Evolutionary conservation across 139 green algal species (phyloP).

Genomic region (Picochlorum sp.): DNA sequence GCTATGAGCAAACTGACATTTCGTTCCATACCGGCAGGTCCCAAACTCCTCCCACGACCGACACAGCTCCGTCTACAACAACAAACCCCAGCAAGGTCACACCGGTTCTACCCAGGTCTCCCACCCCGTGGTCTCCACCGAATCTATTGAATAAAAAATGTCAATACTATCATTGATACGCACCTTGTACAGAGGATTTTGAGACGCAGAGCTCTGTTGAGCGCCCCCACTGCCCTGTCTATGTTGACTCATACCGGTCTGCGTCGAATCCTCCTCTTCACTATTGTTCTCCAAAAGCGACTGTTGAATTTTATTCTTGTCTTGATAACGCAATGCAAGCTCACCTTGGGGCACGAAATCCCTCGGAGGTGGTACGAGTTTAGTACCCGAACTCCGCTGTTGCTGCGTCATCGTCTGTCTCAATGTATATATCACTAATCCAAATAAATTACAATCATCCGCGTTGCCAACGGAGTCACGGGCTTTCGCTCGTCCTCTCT

Average conservation of each 20-base stretch:
- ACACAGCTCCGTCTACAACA: constrained; percentile 83
- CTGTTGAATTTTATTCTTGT: not conserved
- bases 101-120: too few species aligned
- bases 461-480: too few species aligned
- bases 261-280: not conserved
- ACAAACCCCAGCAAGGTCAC: too few species aligned
- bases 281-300: not conserved
- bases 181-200: constrained; percentile 5
- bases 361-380: not conserved
- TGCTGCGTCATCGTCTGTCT: too few species aligned
- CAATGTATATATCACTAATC: too few species aligned
- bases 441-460: too few species aligned
- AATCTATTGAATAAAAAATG: too few species aligned
- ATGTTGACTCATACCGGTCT: not conserved
- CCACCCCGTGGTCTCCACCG: too few species aligned
- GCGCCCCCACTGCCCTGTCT: not conserved
- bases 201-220: not conserved
- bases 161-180: not conserved
- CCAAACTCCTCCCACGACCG: constrained; percentile 70
- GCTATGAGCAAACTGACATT: constrained; percentile 89
- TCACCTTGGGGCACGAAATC: not conserved
- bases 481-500: too few species aligned
- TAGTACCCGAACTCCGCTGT: too few species aligned
- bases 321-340: not conserved
- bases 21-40: constrained; percentile 72